A percentile compares a stretch with the other conserved stretches of the same genome.
Evolutionary conservation across 305 asterid genomes (phyloP).

Genomic region (Solanum hybrid): DNA sequence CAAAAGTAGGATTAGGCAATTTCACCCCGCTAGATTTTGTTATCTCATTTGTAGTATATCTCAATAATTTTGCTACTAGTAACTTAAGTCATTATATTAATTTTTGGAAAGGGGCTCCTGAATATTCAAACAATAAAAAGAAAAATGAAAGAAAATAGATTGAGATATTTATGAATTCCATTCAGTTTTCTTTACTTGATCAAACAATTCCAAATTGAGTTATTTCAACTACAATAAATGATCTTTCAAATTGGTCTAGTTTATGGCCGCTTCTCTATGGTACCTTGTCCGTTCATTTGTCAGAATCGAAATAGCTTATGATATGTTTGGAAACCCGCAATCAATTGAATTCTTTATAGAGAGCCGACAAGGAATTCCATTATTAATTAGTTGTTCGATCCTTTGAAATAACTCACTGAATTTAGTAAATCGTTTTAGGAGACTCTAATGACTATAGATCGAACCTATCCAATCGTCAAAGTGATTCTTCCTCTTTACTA

Average conservation of each 20-base stretch:
- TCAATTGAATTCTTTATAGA: accelerated
- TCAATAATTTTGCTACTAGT: background rate
- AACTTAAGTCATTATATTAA: background rate
- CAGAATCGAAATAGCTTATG: accelerated
- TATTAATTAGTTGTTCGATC: background rate
- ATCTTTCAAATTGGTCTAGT: background rate
- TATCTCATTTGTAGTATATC: background rate
- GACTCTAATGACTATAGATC: background rate
- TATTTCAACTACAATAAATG: background rate
- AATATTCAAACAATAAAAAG: background rate
- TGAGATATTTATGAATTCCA: background rate
- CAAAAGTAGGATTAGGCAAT: background rate
- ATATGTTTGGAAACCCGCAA: background rate
- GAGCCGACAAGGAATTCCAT: background rate
- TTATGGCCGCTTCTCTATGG: background rate
- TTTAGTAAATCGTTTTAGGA: background rate
- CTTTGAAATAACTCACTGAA: background rate
- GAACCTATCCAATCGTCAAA: background rate
- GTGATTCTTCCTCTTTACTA: background rate
- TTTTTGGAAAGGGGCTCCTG: background rate
- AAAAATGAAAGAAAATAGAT: background rate
- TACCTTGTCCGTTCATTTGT: background rate
- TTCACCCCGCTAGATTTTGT: background rate
- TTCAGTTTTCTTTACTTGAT: background rate
- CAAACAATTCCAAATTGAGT: background rate